Evolutionary conservation across 2,329 filamentous ascomycete species (phyloP), one percentile per base, ranked within the genome.

Genomic region (Gyromitra esculenta): DNA sequence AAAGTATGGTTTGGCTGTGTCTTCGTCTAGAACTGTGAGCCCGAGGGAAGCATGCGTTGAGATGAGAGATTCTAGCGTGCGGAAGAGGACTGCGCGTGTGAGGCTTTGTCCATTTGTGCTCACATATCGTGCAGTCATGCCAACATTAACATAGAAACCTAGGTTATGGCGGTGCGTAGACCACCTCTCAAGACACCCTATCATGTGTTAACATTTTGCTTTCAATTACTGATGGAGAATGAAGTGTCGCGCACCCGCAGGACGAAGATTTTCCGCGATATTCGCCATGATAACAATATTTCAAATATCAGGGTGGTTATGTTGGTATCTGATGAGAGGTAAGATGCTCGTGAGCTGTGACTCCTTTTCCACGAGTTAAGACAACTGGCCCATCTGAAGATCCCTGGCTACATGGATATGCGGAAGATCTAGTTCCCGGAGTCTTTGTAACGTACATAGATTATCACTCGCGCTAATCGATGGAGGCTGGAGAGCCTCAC

Each of bases 11-110:
- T 81, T 73, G 48, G 82, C 82, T n/a, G 84, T 85, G 48, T 86
- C 83, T 62, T 88, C 84, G 52, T 82, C 83, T 1, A 81, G 80
- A 75, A 89, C 86, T 9, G 86, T 87, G 41, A 86, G 85, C 13
- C 85, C 84, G 56, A 89, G 83, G 75, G 85, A 84, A 1, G 85
- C 84, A 69, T 88, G 85, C n/a, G 81, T 81, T 13, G 83, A 79
- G 13, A 87, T 80, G 21, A 88, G 81, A n/a, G 65, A 2, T 35
- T 75, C 71, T 1, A 80, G 76, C 3, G 78, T 79, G 18, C 41
- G 56, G 52, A 80, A 65, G 48, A 80, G 54, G 39, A 35, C 21
- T 9, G 45, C 25, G 25, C 69, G 65, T 1, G 75, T 63, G 8
- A 80, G 45, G 0, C 52, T 25, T 56, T 63, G 65, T 3, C 56